These are phyloP conservation scores for Backusella westeae DNA, from an alignment of 192 early-diverging fungal species.

Conservation along the genomic window DNA sequence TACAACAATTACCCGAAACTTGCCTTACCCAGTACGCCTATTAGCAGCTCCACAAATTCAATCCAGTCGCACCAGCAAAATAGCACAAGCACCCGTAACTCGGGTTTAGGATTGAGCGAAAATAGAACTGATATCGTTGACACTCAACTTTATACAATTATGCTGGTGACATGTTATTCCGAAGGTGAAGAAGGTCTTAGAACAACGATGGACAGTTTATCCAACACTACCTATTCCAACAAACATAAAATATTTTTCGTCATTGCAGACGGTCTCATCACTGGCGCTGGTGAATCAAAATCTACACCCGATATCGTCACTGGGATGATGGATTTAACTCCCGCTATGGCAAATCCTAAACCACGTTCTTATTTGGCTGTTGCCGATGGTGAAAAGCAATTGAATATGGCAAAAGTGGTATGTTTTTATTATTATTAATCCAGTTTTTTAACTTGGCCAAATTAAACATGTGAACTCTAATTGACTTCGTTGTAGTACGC, in stretches of 20 bases:
- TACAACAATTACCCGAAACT: slow-evolving; percentile 23
- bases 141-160: slow-evolving; percentile 62
- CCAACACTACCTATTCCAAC: slow-evolving; percentile 74
- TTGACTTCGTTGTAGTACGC: slow-evolving; percentile 42
- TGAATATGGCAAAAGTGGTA: slow-evolving; percentile 79
- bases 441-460: slow-evolving; percentile 4
- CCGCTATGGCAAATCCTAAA: slow-evolving; percentile 62
- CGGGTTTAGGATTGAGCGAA: background rate
- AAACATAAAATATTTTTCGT: slow-evolving; percentile 86
- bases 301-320: slow-evolving; percentile 79
- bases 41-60: background rate
- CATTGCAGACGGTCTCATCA: slow-evolving; percentile 90
- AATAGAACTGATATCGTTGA: background rate
- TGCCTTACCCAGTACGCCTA: background rate
- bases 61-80: background rate
- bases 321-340: slow-evolving; percentile 71
- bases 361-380: slow-evolving; percentile 76
- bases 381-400: slow-evolving; percentile 76
- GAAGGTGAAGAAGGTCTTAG: slow-evolving; percentile 79
- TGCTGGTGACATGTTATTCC: slow-evolving; percentile 92
- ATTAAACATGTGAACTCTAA: background rate
- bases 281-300: slow-evolving; percentile 70
- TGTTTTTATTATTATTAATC: slow-evolving; percentile 17
- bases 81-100: background rate
- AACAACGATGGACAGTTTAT: slow-evolving; percentile 83